A percentile compares a stretch with the other conserved stretches of the same genome.
Evolutionary conservation across 2,329 filamentous ascomycete species (phyloP).

Genomic region (Aspergillus ochraceus): DNA sequence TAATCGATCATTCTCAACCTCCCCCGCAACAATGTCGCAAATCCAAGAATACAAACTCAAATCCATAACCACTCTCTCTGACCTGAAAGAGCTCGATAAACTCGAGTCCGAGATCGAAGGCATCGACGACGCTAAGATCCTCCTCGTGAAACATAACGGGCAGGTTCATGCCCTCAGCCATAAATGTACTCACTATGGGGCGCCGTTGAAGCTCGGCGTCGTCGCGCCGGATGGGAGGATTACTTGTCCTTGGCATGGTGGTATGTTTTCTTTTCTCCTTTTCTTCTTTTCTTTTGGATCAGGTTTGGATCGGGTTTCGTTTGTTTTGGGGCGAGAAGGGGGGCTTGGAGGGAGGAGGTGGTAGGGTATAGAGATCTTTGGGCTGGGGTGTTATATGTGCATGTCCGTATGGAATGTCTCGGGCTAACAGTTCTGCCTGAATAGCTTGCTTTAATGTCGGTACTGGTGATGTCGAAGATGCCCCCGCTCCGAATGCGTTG

Average conservation of each 20-base stretch:
- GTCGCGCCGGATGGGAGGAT: constrained; percentile 77
- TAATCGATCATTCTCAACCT: not conserved
- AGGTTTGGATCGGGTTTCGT: too few relatives aligned
- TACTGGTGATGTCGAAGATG: constrained; percentile 92
- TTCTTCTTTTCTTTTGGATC: too few relatives aligned
- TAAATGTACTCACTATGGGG: constrained; percentile 89
- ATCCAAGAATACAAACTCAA: constrained; percentile 61
- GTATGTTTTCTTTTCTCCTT: constrained; percentile 49
- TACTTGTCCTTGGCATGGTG: constrained; percentile 96
- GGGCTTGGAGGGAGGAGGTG: too few relatives aligned
- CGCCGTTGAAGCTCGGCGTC: constrained; percentile 82
- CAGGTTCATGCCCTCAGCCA: constrained; percentile 76
- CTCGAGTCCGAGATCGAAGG: constrained; percentile 89
- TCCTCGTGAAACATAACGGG: constrained; percentile 77
- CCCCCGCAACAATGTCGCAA: constrained; percentile 33
- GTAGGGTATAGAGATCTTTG: too few relatives aligned
- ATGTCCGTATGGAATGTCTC: not conserved
- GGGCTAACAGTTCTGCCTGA: constrained; percentile 6
- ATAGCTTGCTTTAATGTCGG: constrained; percentile 87
- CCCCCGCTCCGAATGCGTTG: constrained; percentile 84
- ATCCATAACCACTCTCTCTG: constrained; percentile 66
- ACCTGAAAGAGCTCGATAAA: constrained; percentile 78
- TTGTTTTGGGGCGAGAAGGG: too few relatives aligned
- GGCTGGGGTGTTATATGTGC: not conserved
- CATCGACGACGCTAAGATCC: constrained; percentile 78